Base-by-base conservation (phyloP, 768 basidiomycete genomes). In the Kwoniella mangroviensis region DNA sequence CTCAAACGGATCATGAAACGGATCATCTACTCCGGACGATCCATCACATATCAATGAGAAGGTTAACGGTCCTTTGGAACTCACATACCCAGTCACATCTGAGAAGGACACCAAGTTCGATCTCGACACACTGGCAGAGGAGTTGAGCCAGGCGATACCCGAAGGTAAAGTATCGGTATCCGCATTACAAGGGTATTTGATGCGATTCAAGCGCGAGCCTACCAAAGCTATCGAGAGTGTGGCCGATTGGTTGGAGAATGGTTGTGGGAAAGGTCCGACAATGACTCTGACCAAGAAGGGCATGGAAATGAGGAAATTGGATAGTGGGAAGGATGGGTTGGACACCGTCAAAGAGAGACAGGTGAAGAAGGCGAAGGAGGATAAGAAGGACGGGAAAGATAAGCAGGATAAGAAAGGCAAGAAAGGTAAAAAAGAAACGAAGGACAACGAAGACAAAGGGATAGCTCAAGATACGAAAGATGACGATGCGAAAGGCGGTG, bases 181-280 rank as follows among this genome's bases (percentile, higher is more conserved):
- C 21, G 90, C 92, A 66, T 85, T 97, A 65, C 94, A 96, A 84
- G 93, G 92, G 7, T 91, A 88, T 79, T 81, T 93, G 65, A 90
- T 93, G 88, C 82, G 84, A 22, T 87, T 90, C 84, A 91, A 92
- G 81, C 85, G 84, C 5, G 82, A 86, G 7, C 90, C 91, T 0
- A 79, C 83, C 66, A 43, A 57, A 42, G 91, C 90, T 70, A 92
- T 93, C 9, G 89, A 90, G 6, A 92, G 93, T 82, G 90, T 91
- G 41, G 86, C 81, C 24, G 89, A 88, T 53, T 95, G 93, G 92
- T 90, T 93, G 2, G 78, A 81, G 40, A 85, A 85, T 75, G 86
- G 70, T 26, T 65, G 53, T 64, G 34, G 42, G 4, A 62, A 70
- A 63, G 62, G 34, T 42, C 63, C 69, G 17, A 59, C 28, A 3